These are phyloP conservation scores for Penicillium sp. DNA, from an alignment of 2,329 filamentous ascomycete genomes.

Conservation along the genomic window DNA sequence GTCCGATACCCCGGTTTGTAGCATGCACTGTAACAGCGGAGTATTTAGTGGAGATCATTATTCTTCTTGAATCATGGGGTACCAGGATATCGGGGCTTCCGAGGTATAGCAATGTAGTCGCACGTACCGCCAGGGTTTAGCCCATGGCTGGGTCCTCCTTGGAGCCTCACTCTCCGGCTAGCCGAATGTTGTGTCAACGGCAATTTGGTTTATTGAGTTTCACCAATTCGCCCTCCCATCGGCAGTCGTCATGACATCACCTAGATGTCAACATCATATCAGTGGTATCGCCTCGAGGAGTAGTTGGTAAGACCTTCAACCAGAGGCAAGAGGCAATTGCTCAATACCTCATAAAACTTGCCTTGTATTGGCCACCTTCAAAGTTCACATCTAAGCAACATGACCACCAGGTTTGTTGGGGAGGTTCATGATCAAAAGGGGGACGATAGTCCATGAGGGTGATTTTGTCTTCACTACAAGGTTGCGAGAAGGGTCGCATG, in stretches of 20 bases:
- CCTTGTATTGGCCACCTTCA: background rate
- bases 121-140: background rate
- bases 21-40: background rate
- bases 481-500: conserved; percentile 25
- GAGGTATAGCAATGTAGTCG: too few relatives aligned
- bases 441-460: conserved; percentile 21
- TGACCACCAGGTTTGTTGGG: conserved; percentile 19
- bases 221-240: background rate
- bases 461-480: conserved; percentile 27
- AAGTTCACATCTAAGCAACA: background rate
- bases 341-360: too few relatives aligned
- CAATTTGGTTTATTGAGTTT: background rate
- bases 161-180: conserved; percentile 4
- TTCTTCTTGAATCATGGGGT: too few relatives aligned
- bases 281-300: background rate
- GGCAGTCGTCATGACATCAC: conserved; percentile 8
- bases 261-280: conserved; percentile 6
- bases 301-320: background rate
- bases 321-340: too few relatives aligned
- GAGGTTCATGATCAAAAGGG: conserved; percentile 24
- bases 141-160: background rate
- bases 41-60: background rate
- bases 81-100: too few relatives aligned
- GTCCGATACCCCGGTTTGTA: background rate
- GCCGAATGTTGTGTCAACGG: background rate